Evolutionary conservation across 192 early-diverging fungal species (phyloP).

Genomic region (Dissophora globulifera): DNA sequence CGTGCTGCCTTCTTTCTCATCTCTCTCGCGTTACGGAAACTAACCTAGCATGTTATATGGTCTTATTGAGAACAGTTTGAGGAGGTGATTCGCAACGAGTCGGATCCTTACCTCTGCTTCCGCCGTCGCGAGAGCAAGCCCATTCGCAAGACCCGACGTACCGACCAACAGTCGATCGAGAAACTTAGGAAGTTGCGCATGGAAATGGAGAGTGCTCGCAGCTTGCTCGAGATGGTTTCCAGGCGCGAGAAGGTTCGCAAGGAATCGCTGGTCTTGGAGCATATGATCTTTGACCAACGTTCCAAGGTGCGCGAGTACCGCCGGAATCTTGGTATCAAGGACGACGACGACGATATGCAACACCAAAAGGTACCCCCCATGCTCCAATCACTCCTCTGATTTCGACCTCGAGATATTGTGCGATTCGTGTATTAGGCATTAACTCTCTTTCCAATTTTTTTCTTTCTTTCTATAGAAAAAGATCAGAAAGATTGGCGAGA

Average conservation of each 20-base stretch:
- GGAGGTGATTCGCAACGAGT: conserved; percentile 74
- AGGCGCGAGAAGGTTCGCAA: conserved; percentile 81
- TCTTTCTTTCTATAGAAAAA: conserved; percentile 46
- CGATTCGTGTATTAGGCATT: too few species aligned
- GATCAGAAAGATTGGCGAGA: conserved; percentile 41
- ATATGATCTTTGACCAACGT: conserved; percentile 78
- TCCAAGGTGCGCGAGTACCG: conserved; percentile 71
- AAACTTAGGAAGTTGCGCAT: conserved; percentile 82
- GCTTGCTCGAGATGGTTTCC: conserved; percentile 83
- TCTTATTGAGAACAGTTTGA: conserved; percentile 60
- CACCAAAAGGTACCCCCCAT: conserved; percentile 31
- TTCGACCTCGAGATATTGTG: too few species aligned
- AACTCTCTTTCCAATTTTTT: too few species aligned
- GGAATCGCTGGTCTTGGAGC: conserved; percentile 79
- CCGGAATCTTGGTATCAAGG: conserved; percentile 75
- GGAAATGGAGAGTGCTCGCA: conserved; percentile 81
- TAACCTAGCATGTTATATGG: too few species aligned
- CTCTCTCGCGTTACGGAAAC: too few species aligned
- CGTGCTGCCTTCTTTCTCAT: neutral
- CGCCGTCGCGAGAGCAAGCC: conserved; percentile 92
- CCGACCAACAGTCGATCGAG: conserved; percentile 87
- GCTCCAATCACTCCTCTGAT: neutral
- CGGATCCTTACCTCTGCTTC: conserved; percentile 97
- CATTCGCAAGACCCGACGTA: conserved; percentile 86
- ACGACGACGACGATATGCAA: conserved; percentile 56